Base-by-base conservation (phyloP, 371 early-diverging fungal species). In the Conidiobolus incongruus region DNA sequence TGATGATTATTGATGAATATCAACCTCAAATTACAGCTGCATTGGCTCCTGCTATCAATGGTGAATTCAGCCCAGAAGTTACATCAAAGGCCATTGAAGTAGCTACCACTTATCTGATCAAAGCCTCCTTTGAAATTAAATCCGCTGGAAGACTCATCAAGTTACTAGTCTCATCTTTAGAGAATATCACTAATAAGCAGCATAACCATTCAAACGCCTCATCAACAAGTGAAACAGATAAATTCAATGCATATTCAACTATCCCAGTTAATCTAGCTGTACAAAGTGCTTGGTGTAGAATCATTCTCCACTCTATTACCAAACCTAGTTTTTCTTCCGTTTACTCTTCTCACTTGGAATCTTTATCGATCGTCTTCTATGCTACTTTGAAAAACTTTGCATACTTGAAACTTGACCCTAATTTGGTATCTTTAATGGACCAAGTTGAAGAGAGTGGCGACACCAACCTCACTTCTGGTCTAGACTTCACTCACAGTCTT, bases 11-110 rank as follows among this genome's bases (percentile, higher is more conserved):
- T 35, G 90, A 85, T 52, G 87, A 86, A 48, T 89, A 84, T 51
- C 83, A 84, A 50, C 67, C 89, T 0, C 89, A 88, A 53, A 83
- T 88, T 37, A 75, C 77, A 22, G 80, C 86, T 1, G 84, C 90
- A 0, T 57, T 89, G 28, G 81, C 83, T 0, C 90, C 90, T 3
- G 84, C 83, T 4, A 84, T 89, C 52, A 66, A 72, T 0, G 58
- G 70, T 0, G 83, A 89, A 35, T 68, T 79, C 1, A 67, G 76
- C 0, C 77, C 86, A 0, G 77, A 82, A 42, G 69, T 85, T 35
- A 71, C 75, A 0, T 72, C 79, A 20, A 58, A 74, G 20, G 90
- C 85, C 15, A 82, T 84, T 12, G 66, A 76, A 35, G 86, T 85
- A 1, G 77, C 77, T 45, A 82, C 85, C 0, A 70, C 72, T 2